Base-by-base conservation (phyloP, 768 basidiomycete species). In the Mrakia hoshinonis region DNA sequence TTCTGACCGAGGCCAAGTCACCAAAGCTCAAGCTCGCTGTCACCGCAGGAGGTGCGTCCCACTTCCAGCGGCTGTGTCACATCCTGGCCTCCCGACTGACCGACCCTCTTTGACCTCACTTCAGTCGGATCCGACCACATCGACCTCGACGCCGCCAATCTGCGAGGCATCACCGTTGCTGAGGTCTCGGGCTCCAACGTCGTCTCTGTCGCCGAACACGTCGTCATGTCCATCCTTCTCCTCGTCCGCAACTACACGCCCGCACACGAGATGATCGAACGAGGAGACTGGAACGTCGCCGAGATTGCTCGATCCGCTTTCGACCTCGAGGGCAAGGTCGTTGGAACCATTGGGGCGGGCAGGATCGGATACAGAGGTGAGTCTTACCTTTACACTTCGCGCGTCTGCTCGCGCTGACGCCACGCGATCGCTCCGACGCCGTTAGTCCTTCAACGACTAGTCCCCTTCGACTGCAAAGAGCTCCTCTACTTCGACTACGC, bases 51-150 rank as follows among this genome's bases (percentile, higher is more conserved):
- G n/a, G n/a, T n/a, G n/a, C n/a, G n/a, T n/a, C n/a, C n/a, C n/a
- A n/a, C n/a, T n/a, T n/a, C n/a, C n/a, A n/a, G n/a, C n/a, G n/a
- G n/a, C n/a, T n/a, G n/a, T n/a, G n/a, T n/a, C n/a, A n/a, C n/a
- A n/a, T n/a, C n/a, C n/a, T n/a, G n/a, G n/a, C n/a, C n/a, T n/a
- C n/a, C n/a, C n/a, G n/a, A n/a, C n/a, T n/a, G n/a, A n/a, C n/a
- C n/a, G n/a, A n/a, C n/a, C n/a, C n/a, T n/a, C n/a, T n/a, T n/a
- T n/a, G n/a, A n/a, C n/a, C n/a, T n/a, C n/a, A n/a, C n/a, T n/a
- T n/a, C n/a, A n/a, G 91, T 92, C 60, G 90, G 91, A 13, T 91
- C 89, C 24, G 92, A 93, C 81, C 91, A 90, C 82, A 86, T 92
- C 74, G 92, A 94, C 78, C 85, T 95, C 73, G 88, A 93, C 79